Conservation (phyloP, 2,329 filamentous ascomycete genomes). For the Fusarium sp. region DNA sequence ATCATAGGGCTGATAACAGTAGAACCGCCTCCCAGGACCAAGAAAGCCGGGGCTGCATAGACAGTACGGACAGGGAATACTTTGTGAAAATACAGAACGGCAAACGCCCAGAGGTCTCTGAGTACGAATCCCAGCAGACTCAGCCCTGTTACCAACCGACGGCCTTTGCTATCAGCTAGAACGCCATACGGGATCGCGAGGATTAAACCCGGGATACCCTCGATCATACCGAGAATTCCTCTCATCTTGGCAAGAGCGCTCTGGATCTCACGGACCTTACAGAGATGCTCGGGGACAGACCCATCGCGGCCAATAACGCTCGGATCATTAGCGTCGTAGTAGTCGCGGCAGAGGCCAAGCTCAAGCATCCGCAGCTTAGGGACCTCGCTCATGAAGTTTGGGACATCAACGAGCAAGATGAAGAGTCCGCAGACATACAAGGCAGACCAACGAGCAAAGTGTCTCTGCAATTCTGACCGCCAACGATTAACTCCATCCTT, state of each 20-base stretch:
- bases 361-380: slow-evolving; percentile 5
- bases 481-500: neutral
- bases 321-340: neutral
- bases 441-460: neutral
- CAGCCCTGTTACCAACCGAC: neutral
- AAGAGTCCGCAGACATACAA: neutral
- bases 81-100: neutral
- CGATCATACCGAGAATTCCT: slow-evolving; percentile 2
- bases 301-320: neutral
- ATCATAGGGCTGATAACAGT: slow-evolving; percentile 11
- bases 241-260: neutral
- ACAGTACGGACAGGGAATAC: neutral
- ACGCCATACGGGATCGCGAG: slow-evolving; percentile 3
- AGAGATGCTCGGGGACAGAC: neutral
- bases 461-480: neutral
- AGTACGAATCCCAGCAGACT: slow-evolving; percentile 3
- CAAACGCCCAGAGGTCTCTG: slow-evolving; percentile 1
- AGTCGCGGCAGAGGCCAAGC: neutral
- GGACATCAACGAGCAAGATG: neutral
- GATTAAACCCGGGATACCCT: slow-evolving; percentile 2
- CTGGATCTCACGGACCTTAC: slow-evolving; percentile 1
- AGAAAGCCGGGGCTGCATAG: slow-evolving; percentile 4
- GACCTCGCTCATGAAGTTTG: slow-evolving; percentile 4
- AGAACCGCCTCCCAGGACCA: slow-evolving; percentile 1
- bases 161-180: slow-evolving; percentile 2